Evolutionary conservation across 495 filamentous ascomycete genomes (phyloP).

Genomic region (Annulohypoxylon stygium): DNA sequence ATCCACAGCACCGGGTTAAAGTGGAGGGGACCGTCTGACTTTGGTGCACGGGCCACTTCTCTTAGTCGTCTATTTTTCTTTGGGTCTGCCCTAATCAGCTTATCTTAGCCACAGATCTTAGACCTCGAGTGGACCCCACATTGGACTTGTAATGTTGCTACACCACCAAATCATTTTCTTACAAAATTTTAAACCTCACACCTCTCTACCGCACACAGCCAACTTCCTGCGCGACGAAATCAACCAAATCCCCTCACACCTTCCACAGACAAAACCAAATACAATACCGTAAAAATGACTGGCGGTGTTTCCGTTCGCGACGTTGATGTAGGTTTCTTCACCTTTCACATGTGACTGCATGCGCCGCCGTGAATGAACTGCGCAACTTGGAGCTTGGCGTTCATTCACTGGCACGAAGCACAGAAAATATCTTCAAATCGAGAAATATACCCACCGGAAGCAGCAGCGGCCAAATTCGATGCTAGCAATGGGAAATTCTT

Average conservation of each 20-base stretch:
- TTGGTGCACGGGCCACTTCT: neutral
- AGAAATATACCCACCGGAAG: constrained; percentile 30
- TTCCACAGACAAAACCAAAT: constrained; percentile 21
- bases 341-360: constrained; percentile 14
- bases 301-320: constrained; percentile 84
- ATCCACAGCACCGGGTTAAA: constrained; percentile 2
- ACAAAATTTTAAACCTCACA: constrained; percentile 20
- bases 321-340: constrained; percentile 70
- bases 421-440: constrained; percentile 23
- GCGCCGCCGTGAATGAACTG: constrained; percentile 26
- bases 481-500: constrained; percentile 35
- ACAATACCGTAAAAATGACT: constrained; percentile 76
- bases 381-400: neutral
- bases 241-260: constrained; percentile 4
- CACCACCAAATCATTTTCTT: constrained; percentile 16
- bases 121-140: constrained; percentile 24
- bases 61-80: neutral
- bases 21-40: neutral
- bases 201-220: constrained; percentile 36
- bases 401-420: constrained; percentile 15
- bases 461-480: constrained; percentile 14
- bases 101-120: constrained; percentile 23
- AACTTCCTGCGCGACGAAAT: constrained; percentile 36
- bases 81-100: constrained; percentile 37
- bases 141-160: neutral